A percentile compares a stretch with the other conserved stretches of the same genome.
Evolutionary conservation across 208 protist genomes (phyloP).

Genomic region (Leishmania mexicana): DNA sequence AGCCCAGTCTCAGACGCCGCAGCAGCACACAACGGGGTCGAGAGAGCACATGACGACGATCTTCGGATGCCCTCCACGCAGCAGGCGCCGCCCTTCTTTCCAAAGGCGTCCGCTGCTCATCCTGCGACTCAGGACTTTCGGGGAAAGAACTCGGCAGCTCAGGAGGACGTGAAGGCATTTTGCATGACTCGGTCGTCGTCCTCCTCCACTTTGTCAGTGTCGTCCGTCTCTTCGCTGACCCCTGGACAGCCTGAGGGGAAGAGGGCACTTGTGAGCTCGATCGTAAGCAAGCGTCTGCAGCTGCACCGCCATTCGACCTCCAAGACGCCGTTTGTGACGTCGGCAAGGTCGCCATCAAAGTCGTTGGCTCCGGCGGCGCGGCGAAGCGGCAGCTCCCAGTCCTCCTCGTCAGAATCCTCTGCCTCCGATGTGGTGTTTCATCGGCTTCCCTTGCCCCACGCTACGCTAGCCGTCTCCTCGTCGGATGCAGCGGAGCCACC

Average conservation of each 20-base stretch:
- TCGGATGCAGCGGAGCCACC: neutral
- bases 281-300: neutral
- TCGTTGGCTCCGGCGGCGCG: neutral
- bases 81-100: slow-evolving; percentile 25
- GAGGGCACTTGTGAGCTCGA: neutral
- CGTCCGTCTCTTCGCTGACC: neutral
- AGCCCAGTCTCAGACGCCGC: neutral
- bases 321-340: slow-evolving; percentile 4
- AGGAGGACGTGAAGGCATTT: slow-evolving; percentile 2
- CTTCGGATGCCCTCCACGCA: neutral
- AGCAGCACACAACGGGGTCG: neutral
- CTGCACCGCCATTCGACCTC: neutral
- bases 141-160: neutral
- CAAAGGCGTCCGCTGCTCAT: neutral
- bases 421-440: slow-evolving; percentile 15
- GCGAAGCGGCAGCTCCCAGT: neutral
- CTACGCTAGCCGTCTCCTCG: neutral
- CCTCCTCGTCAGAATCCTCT: slow-evolving; percentile 18
- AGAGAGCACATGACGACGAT: neutral
- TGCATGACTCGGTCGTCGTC: slow-evolving; percentile 15
- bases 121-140: neutral
- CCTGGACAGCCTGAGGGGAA: neutral
- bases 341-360: neutral
- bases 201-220: slow-evolving; percentile 17
- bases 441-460: neutral